A percentile compares a stretch with the other conserved stretches of the same genome.
Evolutionary conservation across 306 rosid genomes (phyloP).

Genomic region (Rubus idaeus): DNA sequence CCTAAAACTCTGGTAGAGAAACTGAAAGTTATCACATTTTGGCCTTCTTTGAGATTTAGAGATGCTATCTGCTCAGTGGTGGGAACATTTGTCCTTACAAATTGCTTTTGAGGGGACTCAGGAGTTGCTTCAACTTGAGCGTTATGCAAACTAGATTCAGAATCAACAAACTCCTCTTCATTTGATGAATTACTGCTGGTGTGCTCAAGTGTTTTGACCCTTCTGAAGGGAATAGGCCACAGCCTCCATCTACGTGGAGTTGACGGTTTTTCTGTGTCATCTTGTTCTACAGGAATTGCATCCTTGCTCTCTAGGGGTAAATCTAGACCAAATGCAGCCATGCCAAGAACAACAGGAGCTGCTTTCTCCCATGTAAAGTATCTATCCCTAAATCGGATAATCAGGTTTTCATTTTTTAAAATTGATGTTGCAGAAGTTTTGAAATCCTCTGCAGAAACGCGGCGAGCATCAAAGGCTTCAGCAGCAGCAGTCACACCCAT

Average conservation of each 20-base stretch:
- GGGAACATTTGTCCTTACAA: constrained; percentile 89
- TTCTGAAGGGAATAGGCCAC: constrained; percentile 88
- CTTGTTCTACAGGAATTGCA: constrained; percentile 68
- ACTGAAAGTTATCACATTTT: constrained; percentile 84
- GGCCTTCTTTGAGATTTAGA: constrained; percentile 92
- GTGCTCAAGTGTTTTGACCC: constrained; percentile 83
- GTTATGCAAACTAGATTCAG: constrained; percentile 58
- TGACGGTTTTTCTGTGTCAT: constrained; percentile 48
- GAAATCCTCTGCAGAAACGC: constrained; percentile 57
- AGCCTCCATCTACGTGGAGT: constrained; percentile 89
- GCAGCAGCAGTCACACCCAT: constrained; percentile 84
- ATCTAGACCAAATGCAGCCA: constrained; percentile 66
- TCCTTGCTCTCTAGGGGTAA: constrained; percentile 67
- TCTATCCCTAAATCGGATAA: constrained; percentile 57
- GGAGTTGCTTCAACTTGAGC: constrained; percentile 41
- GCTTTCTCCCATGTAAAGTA: constrained; percentile 90
- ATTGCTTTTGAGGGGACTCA: constrained; percentile 63
- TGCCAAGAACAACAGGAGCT: constrained; percentile 79
- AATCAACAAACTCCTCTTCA: constrained; percentile 88
- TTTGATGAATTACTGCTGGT: constrained; percentile 53
- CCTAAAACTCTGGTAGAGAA: constrained; percentile 93
- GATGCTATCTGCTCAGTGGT: constrained; percentile 94
- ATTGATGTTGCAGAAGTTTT: constrained; percentile 56
- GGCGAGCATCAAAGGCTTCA: constrained; percentile 65
- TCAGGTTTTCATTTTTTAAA: constrained; percentile 65